Evolutionary conservation across 257 asterid species (phyloP).

Genomic region (Nicotiana noctiflora): DNA sequence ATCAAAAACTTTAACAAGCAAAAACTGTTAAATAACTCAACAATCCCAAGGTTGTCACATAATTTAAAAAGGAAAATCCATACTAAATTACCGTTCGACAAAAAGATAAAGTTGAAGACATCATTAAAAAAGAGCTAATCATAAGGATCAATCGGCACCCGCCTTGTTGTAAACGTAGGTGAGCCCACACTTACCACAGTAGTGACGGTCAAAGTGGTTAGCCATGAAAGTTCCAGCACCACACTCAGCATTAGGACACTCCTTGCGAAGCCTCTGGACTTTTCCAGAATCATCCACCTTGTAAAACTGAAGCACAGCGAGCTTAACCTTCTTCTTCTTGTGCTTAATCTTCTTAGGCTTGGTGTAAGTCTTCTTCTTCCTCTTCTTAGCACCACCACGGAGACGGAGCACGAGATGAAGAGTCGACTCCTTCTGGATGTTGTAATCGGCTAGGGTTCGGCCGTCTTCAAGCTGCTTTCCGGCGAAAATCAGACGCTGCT

Average conservation of each 20-base stretch:
- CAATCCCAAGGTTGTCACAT: neutral
- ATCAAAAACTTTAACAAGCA: neutral
- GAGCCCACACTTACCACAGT: conserved; percentile 70
- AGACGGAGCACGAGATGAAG: conserved; percentile 64
- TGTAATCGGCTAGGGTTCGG: conserved; percentile 2
- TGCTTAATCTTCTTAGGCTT: conserved; percentile 75
- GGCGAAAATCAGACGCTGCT: conserved; percentile 2
- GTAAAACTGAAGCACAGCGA: conserved; percentile 53
- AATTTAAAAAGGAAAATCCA: neutral
- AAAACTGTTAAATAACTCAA: neutral
- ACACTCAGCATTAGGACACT: conserved; percentile 68
- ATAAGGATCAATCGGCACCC: conserved; percentile 32
- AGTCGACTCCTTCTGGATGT: conserved; percentile 46
- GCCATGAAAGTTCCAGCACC: conserved; percentile 76
- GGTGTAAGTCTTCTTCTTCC: conserved; percentile 74
- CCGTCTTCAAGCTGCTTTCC: conserved; percentile 4
- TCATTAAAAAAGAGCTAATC: neutral
- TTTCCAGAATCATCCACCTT: conserved; percentile 65
- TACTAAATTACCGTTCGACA: neutral
- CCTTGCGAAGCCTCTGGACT: conserved; percentile 70
- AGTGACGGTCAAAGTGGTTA: conserved; percentile 61
- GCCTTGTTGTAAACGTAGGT: conserved; percentile 70
- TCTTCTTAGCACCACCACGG: conserved; percentile 72
- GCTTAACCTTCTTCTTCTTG: conserved; percentile 68
- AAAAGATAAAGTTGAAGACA: neutral